Conservation (phyloP, 2,329 filamentous ascomycete species). For the Stagonosporopsis vannaccii region DNA sequence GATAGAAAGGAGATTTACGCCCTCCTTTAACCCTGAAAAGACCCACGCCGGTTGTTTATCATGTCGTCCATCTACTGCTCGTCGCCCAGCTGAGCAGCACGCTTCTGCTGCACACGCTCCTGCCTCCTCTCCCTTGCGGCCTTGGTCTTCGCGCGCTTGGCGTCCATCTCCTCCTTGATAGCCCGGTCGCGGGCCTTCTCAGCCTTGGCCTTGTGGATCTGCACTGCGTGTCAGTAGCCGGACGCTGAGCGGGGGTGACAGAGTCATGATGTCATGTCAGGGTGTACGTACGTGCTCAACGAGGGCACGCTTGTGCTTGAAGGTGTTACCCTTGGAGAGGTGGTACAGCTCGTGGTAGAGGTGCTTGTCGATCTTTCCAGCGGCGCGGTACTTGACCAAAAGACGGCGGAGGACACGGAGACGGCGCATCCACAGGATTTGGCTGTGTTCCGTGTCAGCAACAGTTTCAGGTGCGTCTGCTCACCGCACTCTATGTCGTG, state of each 20-base stretch:
- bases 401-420: conserved; percentile 99
- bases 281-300: conserved; percentile 93
- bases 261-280: conserved; percentile 51
- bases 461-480: conserved; percentile 22
- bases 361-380: conserved; percentile 99
- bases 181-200: conserved; percentile 96
- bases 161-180: conserved; percentile 99
- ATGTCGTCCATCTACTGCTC: conserved; percentile 53
- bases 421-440: conserved; percentile 99
- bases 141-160: conserved; percentile 99
- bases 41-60: conserved; percentile 52
- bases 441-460: conserved; percentile 64
- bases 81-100: conserved; percentile 81
- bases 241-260: conserved; percentile 26
- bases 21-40: conserved; percentile 51
- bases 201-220: conserved; percentile 99
- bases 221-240: conserved; percentile 42
- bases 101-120: conserved; percentile 91
- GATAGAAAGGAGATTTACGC: conserved; percentile 50
- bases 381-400: conserved; percentile 99
- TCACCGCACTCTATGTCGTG: conserved; percentile 12
- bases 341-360: conserved; percentile 99
- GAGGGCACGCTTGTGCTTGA: conserved; percentile 99
- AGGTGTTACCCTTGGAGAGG: conserved; percentile 99
- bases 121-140: conserved; percentile 97